Evolutionary conservation across 2,329 filamentous ascomycete species (phyloP), one percentile per base, ranked within the genome.

Genomic region (Lasiodiplodia theobromae): DNA sequence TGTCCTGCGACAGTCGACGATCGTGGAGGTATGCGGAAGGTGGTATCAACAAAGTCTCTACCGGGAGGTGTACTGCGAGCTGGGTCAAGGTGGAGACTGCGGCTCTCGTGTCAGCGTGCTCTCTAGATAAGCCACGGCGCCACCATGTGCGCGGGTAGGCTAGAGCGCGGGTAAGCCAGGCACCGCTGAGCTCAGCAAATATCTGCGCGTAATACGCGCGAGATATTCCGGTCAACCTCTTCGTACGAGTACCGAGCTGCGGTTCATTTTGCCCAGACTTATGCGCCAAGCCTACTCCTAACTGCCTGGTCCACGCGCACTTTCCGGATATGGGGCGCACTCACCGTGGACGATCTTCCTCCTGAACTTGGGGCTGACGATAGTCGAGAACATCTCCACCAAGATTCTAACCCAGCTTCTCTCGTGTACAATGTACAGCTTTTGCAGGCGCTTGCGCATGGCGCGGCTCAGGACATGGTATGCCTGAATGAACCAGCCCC

Each of bases 371-470:
- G 84, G 84, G 69, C 84, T 86, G 23, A 86, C 85, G 64, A 88
- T 84, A 31, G 85, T 86, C 3, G 84, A 85, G 75, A 87, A 85
- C 68, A 87, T 82, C 73, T 86, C 85, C 23, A 86, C 80, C 71
- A 87, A 76, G 53, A 87, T 85, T 67, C 85, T 77, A 40, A 87
- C 84, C 85, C 86, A 88, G 31, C 83, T 85, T 68, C 85, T 82
- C 73, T 87, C 85, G 74, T 87, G 86, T 66, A 87, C 86, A 73
- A 88, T 85, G 75, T 86, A 87, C 52, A 88, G 78, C 73, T 81
- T 84, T 73, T 86, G 83, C 68, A 88, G 79, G 69, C 84, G 80
- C 79, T 87, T 88, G 69, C 85, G 81, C 74, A 85, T 84, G 4
- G 85, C 85, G 69, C 86, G 77, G 40, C 83, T 83, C 64, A 87